Evolutionary conservation across 805 yeast species (phyloP).

Genomic region (Candida ulmi): DNA sequence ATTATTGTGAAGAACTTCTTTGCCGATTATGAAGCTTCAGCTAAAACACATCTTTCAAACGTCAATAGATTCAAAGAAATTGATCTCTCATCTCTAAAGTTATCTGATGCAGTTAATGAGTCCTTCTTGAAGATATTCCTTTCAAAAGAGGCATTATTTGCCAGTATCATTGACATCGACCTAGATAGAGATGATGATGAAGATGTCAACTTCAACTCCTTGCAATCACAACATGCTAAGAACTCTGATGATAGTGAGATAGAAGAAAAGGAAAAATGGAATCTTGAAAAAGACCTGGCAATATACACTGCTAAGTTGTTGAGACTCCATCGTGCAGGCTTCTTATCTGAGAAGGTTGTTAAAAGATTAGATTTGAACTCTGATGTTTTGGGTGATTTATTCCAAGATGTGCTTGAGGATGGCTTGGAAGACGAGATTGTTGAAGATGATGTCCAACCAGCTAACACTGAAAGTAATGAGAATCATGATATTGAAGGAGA

Average conservation of each 20-base stretch:
- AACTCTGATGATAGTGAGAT: constrained; percentile 8
- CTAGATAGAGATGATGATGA: constrained; percentile 50
- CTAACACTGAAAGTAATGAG: too few relatives aligned
- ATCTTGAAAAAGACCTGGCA: constrained; percentile 35
- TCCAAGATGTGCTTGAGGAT: constrained; percentile 4
- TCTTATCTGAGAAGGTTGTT: constrained; percentile 23
- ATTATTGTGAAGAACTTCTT: constrained; percentile 24
- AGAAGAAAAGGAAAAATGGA: constrained; percentile 26
- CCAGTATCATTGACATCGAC: constrained; percentile 28
- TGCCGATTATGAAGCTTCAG: constrained; percentile 30
- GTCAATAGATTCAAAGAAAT: constrained; percentile 16
- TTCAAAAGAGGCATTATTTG: constrained; percentile 41
- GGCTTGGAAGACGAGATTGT: constrained; percentile 1
- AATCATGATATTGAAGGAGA: constrained; percentile 4
- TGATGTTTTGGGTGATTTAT: constrained; percentile 28
- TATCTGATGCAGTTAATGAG: constrained; percentile 27
- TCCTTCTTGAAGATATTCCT: constrained; percentile 39
- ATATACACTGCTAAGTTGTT: constrained; percentile 35
- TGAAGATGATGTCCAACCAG: too few relatives aligned
- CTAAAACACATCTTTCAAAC: constrained; percentile 21
- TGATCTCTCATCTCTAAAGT: constrained; percentile 14
- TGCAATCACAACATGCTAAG: constrained; percentile 5
- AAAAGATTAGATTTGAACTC: constrained; percentile 34
- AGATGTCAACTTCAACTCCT: constrained; percentile 33
- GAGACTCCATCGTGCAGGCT: constrained; percentile 28